These are phyloP conservation scores for Saccharum officinarum DNA, from an alignment of 176 grass and related monocot genomes.

Conservation along the genomic window DNA sequence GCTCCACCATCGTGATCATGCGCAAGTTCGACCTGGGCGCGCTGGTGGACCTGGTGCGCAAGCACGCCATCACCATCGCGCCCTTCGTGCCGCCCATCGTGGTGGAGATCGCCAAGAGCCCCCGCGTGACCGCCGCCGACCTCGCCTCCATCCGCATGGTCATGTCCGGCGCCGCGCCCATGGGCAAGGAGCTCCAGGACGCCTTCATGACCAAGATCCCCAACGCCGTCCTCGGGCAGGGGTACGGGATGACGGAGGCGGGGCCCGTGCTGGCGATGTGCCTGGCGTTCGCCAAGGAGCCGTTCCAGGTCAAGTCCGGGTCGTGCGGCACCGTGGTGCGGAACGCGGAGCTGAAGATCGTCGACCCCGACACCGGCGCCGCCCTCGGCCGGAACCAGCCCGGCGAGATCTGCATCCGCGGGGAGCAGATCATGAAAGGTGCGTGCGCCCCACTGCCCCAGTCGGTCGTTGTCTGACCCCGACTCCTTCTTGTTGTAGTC, in stretches of 20 bases:
- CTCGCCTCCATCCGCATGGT: slow-evolving; percentile 78
- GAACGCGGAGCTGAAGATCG: slow-evolving; percentile 74
- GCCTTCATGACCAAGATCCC: slow-evolving; percentile 83
- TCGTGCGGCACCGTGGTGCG: slow-evolving; percentile 91
- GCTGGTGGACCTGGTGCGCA: slow-evolving; percentile 60
- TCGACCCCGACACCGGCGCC: slow-evolving; percentile 73
- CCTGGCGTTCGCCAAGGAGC: slow-evolving; percentile 85
- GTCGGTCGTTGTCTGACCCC: too few relatives aligned
- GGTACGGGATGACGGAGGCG: slow-evolving; percentile 90
- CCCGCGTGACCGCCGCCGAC: slow-evolving; percentile 45
- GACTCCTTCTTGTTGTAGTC: not conserved
- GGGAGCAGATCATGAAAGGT: slow-evolving; percentile 98
- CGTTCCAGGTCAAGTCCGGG: slow-evolving; percentile 73
- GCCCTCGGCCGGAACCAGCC: slow-evolving; percentile 62
- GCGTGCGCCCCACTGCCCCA: too few relatives aligned
- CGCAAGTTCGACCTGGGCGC: slow-evolving; percentile 67
- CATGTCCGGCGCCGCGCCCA: slow-evolving; percentile 82
- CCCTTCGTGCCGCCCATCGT: slow-evolving; percentile 91
- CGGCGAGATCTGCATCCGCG: slow-evolving; percentile 93
- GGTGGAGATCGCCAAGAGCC: slow-evolving; percentile 90
- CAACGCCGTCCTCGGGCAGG: slow-evolving; percentile 81
- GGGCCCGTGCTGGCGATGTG: slow-evolving; percentile 91
- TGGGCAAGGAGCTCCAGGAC: slow-evolving; percentile 88
- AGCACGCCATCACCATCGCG: slow-evolving; percentile 49
- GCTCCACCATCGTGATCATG: slow-evolving; percentile 68